Conservation (phyloP, 2,329 filamentous ascomycete genomes). For the Colletotrichum gigasporum region DNA sequence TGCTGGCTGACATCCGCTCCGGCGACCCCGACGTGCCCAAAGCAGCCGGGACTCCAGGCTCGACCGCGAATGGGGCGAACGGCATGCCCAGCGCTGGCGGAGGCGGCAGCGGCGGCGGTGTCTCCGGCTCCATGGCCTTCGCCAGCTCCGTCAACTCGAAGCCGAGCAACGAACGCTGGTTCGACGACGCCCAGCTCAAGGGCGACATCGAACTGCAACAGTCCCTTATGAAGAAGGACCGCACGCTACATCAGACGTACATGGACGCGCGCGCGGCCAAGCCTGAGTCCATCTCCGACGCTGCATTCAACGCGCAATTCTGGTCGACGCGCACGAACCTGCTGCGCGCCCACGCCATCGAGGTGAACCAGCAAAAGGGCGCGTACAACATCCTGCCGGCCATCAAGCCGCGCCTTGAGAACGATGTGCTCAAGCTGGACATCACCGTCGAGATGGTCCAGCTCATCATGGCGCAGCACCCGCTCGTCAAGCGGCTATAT, state of each 20-base stretch:
- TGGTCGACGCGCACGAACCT: constrained; percentile 91
- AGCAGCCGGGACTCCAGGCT: constrained; percentile 46
- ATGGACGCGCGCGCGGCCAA: constrained; percentile 85
- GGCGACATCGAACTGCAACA: constrained; percentile 85
- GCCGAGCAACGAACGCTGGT: constrained; percentile 70
- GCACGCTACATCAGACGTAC: constrained; percentile 81
- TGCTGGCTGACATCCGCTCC: constrained; percentile 76
- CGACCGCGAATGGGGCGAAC: constrained; percentile 35
- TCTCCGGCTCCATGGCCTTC: constrained; percentile 79
- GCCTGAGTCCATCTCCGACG: constrained; percentile 81
- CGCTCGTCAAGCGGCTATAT: constrained; percentile 88
- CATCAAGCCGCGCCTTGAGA: constrained; percentile 81
- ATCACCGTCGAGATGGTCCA: constrained; percentile 93
- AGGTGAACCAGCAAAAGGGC: constrained; percentile 85
- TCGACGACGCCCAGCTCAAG: constrained; percentile 83
- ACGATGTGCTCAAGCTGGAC: constrained; percentile 80
- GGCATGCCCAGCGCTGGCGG: constrained; percentile 20
- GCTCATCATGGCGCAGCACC: constrained; percentile 92
- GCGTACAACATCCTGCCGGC: constrained; percentile 94
- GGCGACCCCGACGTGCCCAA: constrained; percentile 61
- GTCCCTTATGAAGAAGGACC: constrained; percentile 85
- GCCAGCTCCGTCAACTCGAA: constrained; percentile 73
- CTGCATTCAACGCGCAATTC: constrained; percentile 90
- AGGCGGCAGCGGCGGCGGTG: constrained; percentile 47
- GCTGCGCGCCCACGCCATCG: constrained; percentile 89